A percentile compares a stretch with the other conserved stretches of the same genome.
Evolutionary conservation across 352 stramenopile species (phyloP).

Genomic region (Globisporangium perplexum): DNA sequence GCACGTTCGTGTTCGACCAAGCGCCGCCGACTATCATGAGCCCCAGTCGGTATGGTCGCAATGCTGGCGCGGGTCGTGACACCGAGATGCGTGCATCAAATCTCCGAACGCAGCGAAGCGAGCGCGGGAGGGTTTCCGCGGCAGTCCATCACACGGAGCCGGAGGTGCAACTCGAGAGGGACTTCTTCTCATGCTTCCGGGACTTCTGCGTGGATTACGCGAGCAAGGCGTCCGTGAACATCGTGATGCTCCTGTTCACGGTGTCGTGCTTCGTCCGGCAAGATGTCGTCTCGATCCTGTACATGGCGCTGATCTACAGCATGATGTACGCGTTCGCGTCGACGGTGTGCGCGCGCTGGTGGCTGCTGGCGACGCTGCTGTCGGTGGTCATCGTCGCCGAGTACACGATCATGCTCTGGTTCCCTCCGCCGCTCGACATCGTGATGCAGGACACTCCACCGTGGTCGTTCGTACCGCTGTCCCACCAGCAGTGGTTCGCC

Average conservation of each 20-base stretch:
- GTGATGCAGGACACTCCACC: conserved; percentile 54
- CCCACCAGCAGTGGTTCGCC: conserved; percentile 61
- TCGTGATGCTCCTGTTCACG: conserved; percentile 70
- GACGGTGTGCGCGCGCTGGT: conserved; percentile 52
- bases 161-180: conserved; percentile 20
- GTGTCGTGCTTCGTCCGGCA: conserved; percentile 77
- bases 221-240: conserved; percentile 68
- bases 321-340: conserved; percentile 69
- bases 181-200: conserved; percentile 63
- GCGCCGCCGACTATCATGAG: neutral
- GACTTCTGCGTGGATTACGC: conserved; percentile 69
- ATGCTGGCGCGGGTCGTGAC: neutral
- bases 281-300: conserved; percentile 68
- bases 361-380: conserved; percentile 44
- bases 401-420: conserved; percentile 68
- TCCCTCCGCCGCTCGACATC: conserved; percentile 48
- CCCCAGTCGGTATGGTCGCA: neutral
- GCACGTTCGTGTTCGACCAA: conserved; percentile 4
- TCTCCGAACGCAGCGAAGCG: neutral
- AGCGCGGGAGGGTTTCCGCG: neutral
- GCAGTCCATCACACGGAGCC: neutral
- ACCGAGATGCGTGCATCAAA: neutral
- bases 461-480: conserved; percentile 47
- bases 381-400: conserved; percentile 65
- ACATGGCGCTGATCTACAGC: conserved; percentile 75